Evolutionary conservation across 2,329 filamentous ascomycete genomes (phyloP), one percentile per base, ranked within the genome.

Genomic region (Pestalotiopsis sp.): DNA sequence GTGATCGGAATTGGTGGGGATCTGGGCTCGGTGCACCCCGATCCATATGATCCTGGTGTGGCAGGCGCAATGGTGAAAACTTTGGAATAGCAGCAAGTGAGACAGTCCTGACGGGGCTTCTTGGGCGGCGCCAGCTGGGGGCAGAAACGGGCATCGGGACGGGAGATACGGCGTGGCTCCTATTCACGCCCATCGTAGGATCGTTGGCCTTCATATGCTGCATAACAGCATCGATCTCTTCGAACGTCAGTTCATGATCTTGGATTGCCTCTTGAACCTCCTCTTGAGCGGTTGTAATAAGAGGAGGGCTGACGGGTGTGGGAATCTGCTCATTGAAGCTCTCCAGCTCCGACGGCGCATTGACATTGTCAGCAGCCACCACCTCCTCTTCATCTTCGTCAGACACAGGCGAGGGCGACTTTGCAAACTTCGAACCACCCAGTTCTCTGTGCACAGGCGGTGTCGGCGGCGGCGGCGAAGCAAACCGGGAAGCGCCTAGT

Each of bases 151-250:
- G 41, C n/a, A n/a, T 20, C 2, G 45, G 45, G 3, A 20, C 45
- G 7, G 45, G 45, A 3, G 45, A 52, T 52, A 52, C 45, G 61
- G 85, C 83, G 14, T 84, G 78, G 7, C 82, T 82, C 75, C 90
- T 91, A 76, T 94, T 93, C 69, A 94, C 88, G 13, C 93, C 93
- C 78, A 92, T 89, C 65, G 91, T 90, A 1, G 92, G 92, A 72
- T 94, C 90, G 62, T 86, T 89, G 69, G 91, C 87, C 74, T 94
- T 91, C 74, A 98, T 87, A 70, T 96, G 92, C 72, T 91, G 89
- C 94, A 98, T 97, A 66, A 98, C 90, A 59, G 92, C 94, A 82
- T 98, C 95, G 75, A 98, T 95, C 77, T 98, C 94, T 73, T 95
- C 91, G 74, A 93, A 93, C 0, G 91, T 88, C 6, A 83, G 85